Base-by-base conservation (phyloP, 352 stramenopile genomes). In the Phytophthora chlamydospora region DNA sequence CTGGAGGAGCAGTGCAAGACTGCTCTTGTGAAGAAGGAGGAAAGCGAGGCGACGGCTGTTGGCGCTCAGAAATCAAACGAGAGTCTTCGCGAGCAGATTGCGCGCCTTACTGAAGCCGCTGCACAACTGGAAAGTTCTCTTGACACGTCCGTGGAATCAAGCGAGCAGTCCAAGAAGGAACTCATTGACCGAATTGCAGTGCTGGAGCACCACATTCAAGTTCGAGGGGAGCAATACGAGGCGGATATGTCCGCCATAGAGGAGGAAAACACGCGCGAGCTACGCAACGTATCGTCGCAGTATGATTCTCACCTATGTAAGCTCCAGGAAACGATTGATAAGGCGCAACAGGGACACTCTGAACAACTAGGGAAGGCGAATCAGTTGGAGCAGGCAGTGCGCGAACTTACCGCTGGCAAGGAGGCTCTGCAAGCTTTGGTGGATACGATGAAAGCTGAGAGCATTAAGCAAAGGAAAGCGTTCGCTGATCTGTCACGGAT, bases 401-500 rank as follows among this genome's bases (percentile, higher is more conserved):
- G 34, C 14, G 58, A 64, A 14, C 32, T 78, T 4, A 55, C 51
- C 14, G 36, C 42, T 43, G 64, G 76, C n/a, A 70, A 79, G 1
- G 43, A 74, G 19, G 59, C 58, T 3, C 32, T 84, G 21, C 51
- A 82, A 39, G 39, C 46, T 5, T 61, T 59, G 0, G 41, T 80
- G 21, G 66, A 76, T 21, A 42, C 59, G 7, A 53, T 71, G 13
- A 83, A 81, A 52, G 3, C 33, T 7, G 78, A 87, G 8, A 39
- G 69, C 9, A 33, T 40, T 8, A 78, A 82, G 43, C 83, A 89
- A 29, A 64, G 63, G 8, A 88, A 89, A 36, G 78, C 86, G 19
- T 85, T 89, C 46, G 82, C 68, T 14, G 79, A 90, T 56, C 43
- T 91, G 17, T 68, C 78, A 9, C 72, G 83, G 12, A 86, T 90